Evolutionary conservation across 1,284 basidiomycete genomes (phyloP).

Genomic region (Rhizopogon parksii): DNA sequence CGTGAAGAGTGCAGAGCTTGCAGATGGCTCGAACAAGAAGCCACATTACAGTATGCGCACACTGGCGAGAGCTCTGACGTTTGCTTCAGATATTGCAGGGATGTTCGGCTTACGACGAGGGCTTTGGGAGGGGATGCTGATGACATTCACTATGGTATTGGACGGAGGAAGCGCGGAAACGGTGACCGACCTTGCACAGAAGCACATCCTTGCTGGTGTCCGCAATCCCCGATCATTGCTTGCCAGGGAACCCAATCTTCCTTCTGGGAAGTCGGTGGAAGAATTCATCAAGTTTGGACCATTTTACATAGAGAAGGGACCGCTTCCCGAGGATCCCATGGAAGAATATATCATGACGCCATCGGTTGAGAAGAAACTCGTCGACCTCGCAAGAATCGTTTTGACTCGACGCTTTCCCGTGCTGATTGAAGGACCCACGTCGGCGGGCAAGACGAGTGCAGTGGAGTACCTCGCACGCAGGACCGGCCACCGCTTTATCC

Average conservation of each 20-base stretch:
- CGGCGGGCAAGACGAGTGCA: constrained; percentile 95
- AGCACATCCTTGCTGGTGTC: constrained; percentile 77
- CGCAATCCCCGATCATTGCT: constrained; percentile 78
- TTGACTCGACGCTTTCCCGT: constrained; percentile 89
- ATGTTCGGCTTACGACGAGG: constrained; percentile 80
- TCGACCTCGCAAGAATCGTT: constrained; percentile 89
- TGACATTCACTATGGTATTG: constrained; percentile 97
- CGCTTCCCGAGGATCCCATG: constrained; percentile 52
- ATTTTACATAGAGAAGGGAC: constrained; percentile 84
- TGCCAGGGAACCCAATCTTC: constrained; percentile 58
- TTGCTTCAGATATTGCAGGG: constrained; percentile 78
- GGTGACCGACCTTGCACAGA: constrained; percentile 69
- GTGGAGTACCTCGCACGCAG: constrained; percentile 92
- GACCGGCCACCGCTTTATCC: constrained; percentile 93
- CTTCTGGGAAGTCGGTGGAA: constrained; percentile 41
- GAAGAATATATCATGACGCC: constrained; percentile 92
- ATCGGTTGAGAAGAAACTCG: constrained; percentile 92
- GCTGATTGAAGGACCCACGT: constrained; percentile 96
- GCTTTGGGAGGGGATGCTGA: constrained; percentile 93
- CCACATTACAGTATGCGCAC: constrained; percentile 99
- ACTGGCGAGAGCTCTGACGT: constrained; percentile 85
- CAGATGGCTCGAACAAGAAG: constrained; percentile 91
- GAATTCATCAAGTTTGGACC: constrained; percentile 82
- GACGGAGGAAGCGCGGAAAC: constrained; percentile 67
- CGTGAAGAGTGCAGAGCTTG: constrained; percentile 81